phyloP scores from a whole-genome alignment of 2,329 filamentous ascomycete species.

The Hirsutella minnesotensis region DNA sequence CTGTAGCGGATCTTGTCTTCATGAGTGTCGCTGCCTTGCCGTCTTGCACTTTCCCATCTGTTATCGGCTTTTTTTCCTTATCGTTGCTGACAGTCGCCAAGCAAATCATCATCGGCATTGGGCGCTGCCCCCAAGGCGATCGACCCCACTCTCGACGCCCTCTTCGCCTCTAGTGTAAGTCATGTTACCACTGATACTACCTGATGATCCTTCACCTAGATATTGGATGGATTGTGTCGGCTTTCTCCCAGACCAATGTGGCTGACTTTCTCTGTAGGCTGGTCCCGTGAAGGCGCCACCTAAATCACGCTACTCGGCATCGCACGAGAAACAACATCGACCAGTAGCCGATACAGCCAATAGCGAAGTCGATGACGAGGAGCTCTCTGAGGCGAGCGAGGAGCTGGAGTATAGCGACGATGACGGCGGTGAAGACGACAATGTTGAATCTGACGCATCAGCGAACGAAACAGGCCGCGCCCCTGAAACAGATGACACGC shows the following conservation, averaged over 20 bases:
- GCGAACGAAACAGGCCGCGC: constrained; percentile 2
- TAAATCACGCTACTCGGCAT: constrained; percentile 31
- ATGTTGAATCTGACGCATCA: constrained; percentile 14
- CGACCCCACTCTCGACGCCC: constrained; percentile 56
- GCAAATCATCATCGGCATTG: constrained; percentile 25
- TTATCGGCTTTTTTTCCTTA: neutral
- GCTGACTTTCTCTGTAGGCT: constrained; percentile 21
- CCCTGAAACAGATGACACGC: constrained; percentile 21
- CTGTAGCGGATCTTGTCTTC: too few relatives aligned
- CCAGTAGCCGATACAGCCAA: neutral
- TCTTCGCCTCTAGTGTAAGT: constrained; percentile 65
- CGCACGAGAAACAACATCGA: constrained; percentile 11
- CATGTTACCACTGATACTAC: neutral
- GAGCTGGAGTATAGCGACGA: constrained; percentile 17
- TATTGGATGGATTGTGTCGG: too few relatives aligned
- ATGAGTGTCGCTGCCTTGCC: too few relatives aligned
- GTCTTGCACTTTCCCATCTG: too few relatives aligned
- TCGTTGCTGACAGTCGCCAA: constrained; percentile 3
- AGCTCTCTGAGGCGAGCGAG: constrained; percentile 13
- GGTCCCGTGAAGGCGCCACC: constrained; percentile 37
- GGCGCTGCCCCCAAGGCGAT: constrained; percentile 40
- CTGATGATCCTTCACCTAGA: too few relatives aligned
- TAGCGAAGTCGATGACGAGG: constrained; percentile 19
- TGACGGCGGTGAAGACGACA: constrained; percentile 13
- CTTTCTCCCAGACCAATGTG: too few relatives aligned